Evolutionary conservation across 371 early-diverging fungal genomes (phyloP).

Genomic region (Mortierella sp.): DNA sequence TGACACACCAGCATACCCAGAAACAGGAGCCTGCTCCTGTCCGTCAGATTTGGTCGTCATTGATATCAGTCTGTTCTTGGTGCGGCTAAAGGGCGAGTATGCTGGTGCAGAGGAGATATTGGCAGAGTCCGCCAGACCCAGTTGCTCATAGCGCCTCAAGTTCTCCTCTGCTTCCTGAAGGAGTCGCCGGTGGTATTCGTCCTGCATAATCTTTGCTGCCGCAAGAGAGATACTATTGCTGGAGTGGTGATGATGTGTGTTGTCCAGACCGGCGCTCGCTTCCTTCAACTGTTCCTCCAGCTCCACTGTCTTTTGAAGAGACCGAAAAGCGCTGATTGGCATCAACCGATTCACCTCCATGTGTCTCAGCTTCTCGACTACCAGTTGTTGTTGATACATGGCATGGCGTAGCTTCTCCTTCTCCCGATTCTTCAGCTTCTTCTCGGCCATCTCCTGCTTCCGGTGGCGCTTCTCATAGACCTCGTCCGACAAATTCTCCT

Average conservation of each 20-base stretch:
- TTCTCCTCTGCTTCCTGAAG: slow-evolving; percentile 69
- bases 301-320: slow-evolving; percentile 31
- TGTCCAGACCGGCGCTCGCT: slow-evolving; percentile 11
- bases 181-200: slow-evolving; percentile 62
- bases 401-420: slow-evolving; percentile 73
- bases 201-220: slow-evolving; percentile 47
- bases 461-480: slow-evolving; percentile 74
- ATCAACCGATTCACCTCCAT: slow-evolving; percentile 65
- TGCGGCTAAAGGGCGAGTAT: slow-evolving; percentile 45
- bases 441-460: slow-evolving; percentile 75
- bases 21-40: background rate
- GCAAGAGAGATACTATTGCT: slow-evolving; percentile 27
- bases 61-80: slow-evolving; percentile 31
- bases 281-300: slow-evolving; percentile 23
- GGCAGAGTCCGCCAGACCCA: slow-evolving; percentile 60
- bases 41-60: slow-evolving; percentile 8
- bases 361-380: slow-evolving; percentile 69
- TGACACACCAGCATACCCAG: background rate
- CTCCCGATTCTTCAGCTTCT: slow-evolving; percentile 76
- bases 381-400: slow-evolving; percentile 73
- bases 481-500: slow-evolving; percentile 64
- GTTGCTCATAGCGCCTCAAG: slow-evolving; percentile 64
- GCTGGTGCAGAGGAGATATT: slow-evolving; percentile 22
- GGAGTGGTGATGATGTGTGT: slow-evolving; percentile 13
- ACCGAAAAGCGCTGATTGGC: slow-evolving; percentile 51